Evolutionary conservation across 768 basidiomycete species (phyloP), one percentile per base, ranked within the genome.

Genomic region (Tricholoma flavovirens): DNA sequence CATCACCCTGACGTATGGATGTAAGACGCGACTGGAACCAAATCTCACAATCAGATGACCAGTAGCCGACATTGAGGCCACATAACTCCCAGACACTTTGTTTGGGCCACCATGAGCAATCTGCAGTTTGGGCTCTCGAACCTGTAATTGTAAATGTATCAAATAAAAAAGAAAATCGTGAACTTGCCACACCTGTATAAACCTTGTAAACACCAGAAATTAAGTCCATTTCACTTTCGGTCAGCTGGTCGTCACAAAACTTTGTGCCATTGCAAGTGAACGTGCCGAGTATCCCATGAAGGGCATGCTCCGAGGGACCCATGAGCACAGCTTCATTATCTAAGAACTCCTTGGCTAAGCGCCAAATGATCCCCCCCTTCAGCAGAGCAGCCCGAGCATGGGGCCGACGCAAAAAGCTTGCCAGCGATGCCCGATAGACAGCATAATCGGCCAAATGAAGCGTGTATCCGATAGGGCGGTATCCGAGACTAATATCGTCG

Each of bases 21-120:
- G 53, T 29, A 1, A 61, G 46, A 4, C 49, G 56, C 17, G 46
- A 36, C 21, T 56, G 53, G 53, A 57, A 68, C 67, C 65, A 68
- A 12, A 49, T 48, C 22, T 68, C 62, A 33, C 61, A 60, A 40
- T 58, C 49, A 5, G 54, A 38, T 1, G 64, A 62, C 67, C 67
- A 68, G 43, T 59, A 57, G 7, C 61, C 59, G 9, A 61, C 49
- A 38, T 63, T 59, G 35, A 60, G 33, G 12, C 57, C 59, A 19
- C 46, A 54, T 12, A 38, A 43, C 17, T 42, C 45, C 56, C 60
- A 61, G 30, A 52, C 51, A n/a, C 53, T 5, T 21, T 46, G 61
- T 22, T 36, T 36, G 3, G 58, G 60, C 60, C 60, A 62, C 59
- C 60, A 62, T 11, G 60, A 62, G 21, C 29, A 17, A 7, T 14